Evolutionary conservation across 2,329 filamentous ascomycete genomes (phyloP).

Genomic region (Alternaria sp.): DNA sequence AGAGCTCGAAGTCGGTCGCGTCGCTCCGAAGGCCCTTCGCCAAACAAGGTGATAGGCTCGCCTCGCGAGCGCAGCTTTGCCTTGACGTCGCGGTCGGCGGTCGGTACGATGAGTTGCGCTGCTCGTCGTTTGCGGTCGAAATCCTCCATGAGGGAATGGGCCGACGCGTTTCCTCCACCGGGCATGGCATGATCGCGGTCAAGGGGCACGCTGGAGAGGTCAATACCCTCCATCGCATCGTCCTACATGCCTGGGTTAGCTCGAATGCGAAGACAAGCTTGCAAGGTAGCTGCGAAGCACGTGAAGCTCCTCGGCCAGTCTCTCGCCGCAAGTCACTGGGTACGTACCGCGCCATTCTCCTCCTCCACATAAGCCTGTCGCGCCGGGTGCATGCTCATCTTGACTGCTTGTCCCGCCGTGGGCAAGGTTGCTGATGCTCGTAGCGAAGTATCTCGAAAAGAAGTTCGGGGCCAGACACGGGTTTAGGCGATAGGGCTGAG

Average conservation of each 20-base stretch:
- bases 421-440: constrained; percentile 21
- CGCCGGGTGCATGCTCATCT: constrained; percentile 78
- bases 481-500: constrained; percentile 39
- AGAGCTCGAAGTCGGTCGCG: constrained; percentile 86
- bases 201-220: constrained; percentile 68
- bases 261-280: constrained; percentile 3
- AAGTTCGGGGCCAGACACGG: constrained; percentile 29
- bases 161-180: constrained; percentile 78
- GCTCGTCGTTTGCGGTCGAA: constrained; percentile 91
- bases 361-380: constrained; percentile 96
- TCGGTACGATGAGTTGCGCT: constrained; percentile 89
- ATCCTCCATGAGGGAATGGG: constrained; percentile 83
- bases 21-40: constrained; percentile 84
- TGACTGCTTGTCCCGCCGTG: constrained; percentile 26
- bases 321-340: background rate
- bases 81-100: constrained; percentile 88
- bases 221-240: constrained; percentile 64
- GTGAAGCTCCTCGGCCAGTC: constrained; percentile 33
- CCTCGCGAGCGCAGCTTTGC: constrained; percentile 74
- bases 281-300: constrained; percentile 8
- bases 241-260: constrained; percentile 51
- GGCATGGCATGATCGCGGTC: constrained; percentile 89
- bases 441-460: constrained; percentile 25
- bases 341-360: constrained; percentile 69
- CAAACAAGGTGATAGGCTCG: constrained; percentile 95